Percentiles rank a stretch among this genome's conserved stretches.
Evolutionary conservation across 495 filamentous ascomycete species (phyloP).

Genomic region (Xylaria cubensis): DNA sequence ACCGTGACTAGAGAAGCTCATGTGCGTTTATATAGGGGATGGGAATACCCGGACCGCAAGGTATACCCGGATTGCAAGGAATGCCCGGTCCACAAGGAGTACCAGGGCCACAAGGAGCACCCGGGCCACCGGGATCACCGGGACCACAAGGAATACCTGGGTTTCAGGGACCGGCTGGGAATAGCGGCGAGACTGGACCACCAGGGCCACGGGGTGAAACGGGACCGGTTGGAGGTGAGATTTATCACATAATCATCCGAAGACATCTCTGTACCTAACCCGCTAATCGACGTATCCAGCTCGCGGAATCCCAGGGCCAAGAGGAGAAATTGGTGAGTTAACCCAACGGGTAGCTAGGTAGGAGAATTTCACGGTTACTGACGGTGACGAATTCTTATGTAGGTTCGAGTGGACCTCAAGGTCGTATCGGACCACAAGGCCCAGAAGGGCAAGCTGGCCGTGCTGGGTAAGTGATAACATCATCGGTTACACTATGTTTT

Average conservation of each 20-base stretch:
- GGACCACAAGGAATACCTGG: slow-evolving; percentile 17
- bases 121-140: not conserved
- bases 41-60: not conserved
- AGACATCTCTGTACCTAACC: not conserved
- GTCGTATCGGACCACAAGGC: slow-evolving; percentile 5
- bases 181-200: not conserved
- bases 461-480: slow-evolving; percentile 7
- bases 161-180: not conserved
- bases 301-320: not conserved
- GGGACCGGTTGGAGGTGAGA: slow-evolving; percentile 4
- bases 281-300: slow-evolving; percentile 16
- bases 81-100: not conserved
- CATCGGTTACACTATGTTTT: not conserved
- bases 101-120: not conserved
- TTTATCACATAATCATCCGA: too few species aligned
- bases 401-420: slow-evolving; percentile 21
- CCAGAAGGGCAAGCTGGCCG: slow-evolving; percentile 9
- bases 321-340: slow-evolving; percentile 16
- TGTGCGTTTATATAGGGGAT: not conserved
- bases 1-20: not conserved
- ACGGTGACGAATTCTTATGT: not conserved
- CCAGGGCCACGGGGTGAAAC: not conserved
- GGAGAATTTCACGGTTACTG: not conserved
- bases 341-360: not conserved
- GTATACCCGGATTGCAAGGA: not conserved